These are phyloP conservation scores for Alternaria triticimaculans DNA, from an alignment of 2,329 filamentous ascomycete genomes.

Conservation along the genomic window DNA sequence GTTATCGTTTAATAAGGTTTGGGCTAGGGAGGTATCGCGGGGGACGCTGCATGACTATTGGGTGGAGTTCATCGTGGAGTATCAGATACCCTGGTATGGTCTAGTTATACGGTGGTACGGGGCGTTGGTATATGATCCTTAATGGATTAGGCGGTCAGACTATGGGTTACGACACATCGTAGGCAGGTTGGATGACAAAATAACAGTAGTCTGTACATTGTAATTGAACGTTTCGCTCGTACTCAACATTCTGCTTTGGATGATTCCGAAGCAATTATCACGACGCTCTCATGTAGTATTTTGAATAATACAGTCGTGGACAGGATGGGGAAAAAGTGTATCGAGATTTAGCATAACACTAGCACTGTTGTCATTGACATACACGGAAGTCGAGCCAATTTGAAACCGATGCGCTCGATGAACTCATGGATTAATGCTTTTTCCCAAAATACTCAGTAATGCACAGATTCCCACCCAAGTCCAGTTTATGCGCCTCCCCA, in stretches of 20 bases:
- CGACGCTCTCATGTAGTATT: too few relatives aligned
- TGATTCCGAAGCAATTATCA: too few relatives aligned
- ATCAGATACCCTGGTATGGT: background rate
- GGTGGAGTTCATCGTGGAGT: background rate
- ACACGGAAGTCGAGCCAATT: background rate
- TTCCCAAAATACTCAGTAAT: background rate
- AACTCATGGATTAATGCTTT: background rate
- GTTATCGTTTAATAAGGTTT: background rate
- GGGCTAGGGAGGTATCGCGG: background rate
- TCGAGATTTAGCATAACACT: background rate
- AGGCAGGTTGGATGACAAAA: background rate
- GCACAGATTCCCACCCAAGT: background rate
- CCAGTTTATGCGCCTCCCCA: constrained; percentile 36
- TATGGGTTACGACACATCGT: background rate
- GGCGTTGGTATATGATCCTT: background rate
- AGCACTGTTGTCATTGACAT: background rate
- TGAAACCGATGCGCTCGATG: background rate
- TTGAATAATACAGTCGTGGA: too few relatives aligned
- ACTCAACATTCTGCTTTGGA: too few relatives aligned
- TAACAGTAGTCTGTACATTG: background rate
- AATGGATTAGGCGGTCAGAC: background rate
- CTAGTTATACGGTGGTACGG: background rate
- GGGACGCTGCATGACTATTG: background rate
- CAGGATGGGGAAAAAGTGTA: background rate
- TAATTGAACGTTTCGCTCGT: background rate